These are phyloP conservation scores for Xylaria sp. DNA, from an alignment of 2,329 filamentous ascomycete genomes.

Conservation along the genomic window DNA sequence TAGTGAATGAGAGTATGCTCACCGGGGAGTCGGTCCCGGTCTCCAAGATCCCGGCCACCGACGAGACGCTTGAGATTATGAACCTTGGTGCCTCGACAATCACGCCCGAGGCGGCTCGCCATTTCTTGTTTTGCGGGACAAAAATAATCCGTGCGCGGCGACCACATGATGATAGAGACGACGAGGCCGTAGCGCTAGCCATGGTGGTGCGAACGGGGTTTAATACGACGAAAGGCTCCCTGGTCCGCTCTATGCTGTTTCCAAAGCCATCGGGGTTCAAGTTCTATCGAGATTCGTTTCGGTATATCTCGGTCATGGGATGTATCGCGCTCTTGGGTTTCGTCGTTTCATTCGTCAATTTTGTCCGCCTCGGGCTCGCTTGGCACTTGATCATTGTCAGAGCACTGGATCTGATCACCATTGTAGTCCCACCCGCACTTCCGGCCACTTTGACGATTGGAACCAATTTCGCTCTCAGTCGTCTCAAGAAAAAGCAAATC, in stretches of 20 bases:
- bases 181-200: constrained; percentile 89
- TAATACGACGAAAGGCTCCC: constrained; percentile 94
- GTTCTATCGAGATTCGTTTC: constrained; percentile 97
- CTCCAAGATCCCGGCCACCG: constrained; percentile 85
- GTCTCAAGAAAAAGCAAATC: constrained; percentile 88
- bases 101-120: constrained; percentile 82
- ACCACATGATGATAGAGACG: constrained; percentile 84
- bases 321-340: constrained; percentile 87
- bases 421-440: constrained; percentile 93
- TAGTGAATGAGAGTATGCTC: constrained; percentile 99
- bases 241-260: constrained; percentile 98
- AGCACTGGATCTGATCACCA: constrained; percentile 94
- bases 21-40: constrained; percentile 98
- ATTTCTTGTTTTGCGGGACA: constrained; percentile 94
- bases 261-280: constrained; percentile 98
- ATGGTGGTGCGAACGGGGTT: constrained; percentile 95
- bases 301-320: constrained; percentile 97
- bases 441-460: constrained; percentile 96
- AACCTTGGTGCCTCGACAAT: constrained; percentile 84
- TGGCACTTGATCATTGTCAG: constrained; percentile 93
- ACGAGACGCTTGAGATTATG: constrained; percentile 79
- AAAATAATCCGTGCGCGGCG: constrained; percentile 91
- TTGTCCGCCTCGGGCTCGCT: constrained; percentile 81
- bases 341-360: constrained; percentile 90
- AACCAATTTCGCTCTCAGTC: constrained; percentile 89